Evolutionary conservation across 495 filamentous ascomycete species (phyloP).

Genomic region (Cercophora newfieldiana): DNA sequence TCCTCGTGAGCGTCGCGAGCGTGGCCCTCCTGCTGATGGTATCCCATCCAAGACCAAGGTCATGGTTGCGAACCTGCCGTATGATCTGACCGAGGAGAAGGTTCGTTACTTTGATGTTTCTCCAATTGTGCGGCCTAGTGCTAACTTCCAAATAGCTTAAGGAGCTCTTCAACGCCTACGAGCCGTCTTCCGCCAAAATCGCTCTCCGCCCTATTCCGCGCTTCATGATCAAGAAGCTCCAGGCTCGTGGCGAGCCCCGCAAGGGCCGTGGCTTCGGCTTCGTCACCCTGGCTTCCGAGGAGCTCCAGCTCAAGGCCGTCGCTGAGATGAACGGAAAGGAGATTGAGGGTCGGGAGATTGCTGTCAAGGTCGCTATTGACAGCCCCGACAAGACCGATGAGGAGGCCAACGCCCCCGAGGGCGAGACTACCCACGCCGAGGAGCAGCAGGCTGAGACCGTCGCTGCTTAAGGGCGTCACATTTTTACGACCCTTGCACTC

Average conservation of each 20-base stretch:
- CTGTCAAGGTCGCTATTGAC: slow-evolving; percentile 99
- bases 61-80: slow-evolving; percentile 99
- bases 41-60: slow-evolving; percentile 99
- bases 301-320: slow-evolving; percentile 95
- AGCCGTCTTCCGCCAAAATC: slow-evolving; percentile 92
- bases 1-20: slow-evolving; percentile 68
- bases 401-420: slow-evolving; percentile 57
- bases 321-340: slow-evolving; percentile 98
- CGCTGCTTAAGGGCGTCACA: slow-evolving; percentile 26
- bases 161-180: slow-evolving; percentile 88
- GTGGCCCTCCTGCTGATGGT: slow-evolving; percentile 94
- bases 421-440: slow-evolving; percentile 39
- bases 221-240: slow-evolving; percentile 99
- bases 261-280: slow-evolving; percentile 99
- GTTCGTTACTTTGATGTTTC: slow-evolving; percentile 42
- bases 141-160: slow-evolving; percentile 72
- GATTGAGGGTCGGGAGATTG: slow-evolving; percentile 97
- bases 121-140: slow-evolving; percentile 1
- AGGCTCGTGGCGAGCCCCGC: slow-evolving; percentile 93
- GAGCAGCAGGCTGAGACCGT: slow-evolving; percentile 41
- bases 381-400: slow-evolving; percentile 98
- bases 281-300: slow-evolving; percentile 92
- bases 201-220: slow-evolving; percentile 96
- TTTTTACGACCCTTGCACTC: slow-evolving; percentile 30
- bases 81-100: slow-evolving; percentile 97